Conservation (phyloP, 208 protist genomes). For the Herpetomonas samuelpessoai region DNA sequence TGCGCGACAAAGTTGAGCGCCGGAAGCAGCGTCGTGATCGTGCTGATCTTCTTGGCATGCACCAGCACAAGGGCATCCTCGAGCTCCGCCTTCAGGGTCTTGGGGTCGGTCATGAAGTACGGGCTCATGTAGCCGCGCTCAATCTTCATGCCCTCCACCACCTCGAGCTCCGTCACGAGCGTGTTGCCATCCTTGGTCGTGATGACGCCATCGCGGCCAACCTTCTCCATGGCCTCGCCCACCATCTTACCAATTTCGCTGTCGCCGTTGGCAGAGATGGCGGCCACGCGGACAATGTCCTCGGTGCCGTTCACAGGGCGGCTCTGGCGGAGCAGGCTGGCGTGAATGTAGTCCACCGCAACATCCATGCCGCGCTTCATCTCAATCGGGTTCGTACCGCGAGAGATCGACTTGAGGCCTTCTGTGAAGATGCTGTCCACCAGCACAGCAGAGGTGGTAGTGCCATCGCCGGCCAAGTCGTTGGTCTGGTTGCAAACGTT, state of each 20-base stretch:
- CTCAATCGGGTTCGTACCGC: constrained; percentile 99
- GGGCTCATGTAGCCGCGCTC: constrained; percentile 98
- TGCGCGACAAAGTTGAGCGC: constrained; percentile 88
- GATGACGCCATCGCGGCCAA: constrained; percentile 99
- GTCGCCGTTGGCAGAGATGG: constrained; percentile 99
- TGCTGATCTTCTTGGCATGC: constrained; percentile 95
- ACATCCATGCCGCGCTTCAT: constrained; percentile 98
- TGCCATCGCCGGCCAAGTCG: constrained; percentile 98
- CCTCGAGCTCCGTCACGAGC: constrained; percentile 96
- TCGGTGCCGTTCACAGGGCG: constrained; percentile 95
- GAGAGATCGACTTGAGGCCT: constrained; percentile 96
- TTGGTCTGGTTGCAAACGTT: constrained; percentile 98
- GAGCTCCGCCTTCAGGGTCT: constrained; percentile 95
- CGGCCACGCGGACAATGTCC: constrained; percentile 97
- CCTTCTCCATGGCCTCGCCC: constrained; percentile 98
- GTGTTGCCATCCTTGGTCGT: constrained; percentile 99
- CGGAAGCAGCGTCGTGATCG: constrained; percentile 87
- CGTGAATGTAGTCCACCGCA: constrained; percentile 92
- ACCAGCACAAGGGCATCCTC: constrained; percentile 97
- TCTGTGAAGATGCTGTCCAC: constrained; percentile 98
- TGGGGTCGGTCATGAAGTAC: constrained; percentile 99
- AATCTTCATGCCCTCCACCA: constrained; percentile 98
- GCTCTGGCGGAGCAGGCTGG: constrained; percentile 86
- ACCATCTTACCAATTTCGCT: constrained; percentile 97
- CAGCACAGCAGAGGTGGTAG: constrained; percentile 99